phyloP scores from a whole-genome alignment of 768 basidiomycete species.

The Leccinum olivaceopallidum region DNA sequence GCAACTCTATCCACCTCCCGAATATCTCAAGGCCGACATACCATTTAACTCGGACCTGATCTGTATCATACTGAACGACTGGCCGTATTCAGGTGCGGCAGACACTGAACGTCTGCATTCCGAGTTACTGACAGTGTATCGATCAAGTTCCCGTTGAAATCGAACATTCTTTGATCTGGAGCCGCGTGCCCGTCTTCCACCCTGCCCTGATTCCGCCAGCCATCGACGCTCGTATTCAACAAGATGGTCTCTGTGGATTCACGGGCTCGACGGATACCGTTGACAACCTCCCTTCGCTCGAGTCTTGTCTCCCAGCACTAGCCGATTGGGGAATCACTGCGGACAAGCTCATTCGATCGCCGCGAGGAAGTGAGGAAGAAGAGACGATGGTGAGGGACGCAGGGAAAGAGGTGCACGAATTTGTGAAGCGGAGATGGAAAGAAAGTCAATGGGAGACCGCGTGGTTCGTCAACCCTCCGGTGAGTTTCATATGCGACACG shows the following conservation, averaged over 20 bases:
- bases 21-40: slow-evolving; percentile 68
- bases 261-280: slow-evolving; percentile 61
- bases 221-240: slow-evolving; percentile 57
- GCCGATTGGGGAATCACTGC: slow-evolving; percentile 71
- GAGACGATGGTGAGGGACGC: slow-evolving; percentile 49
- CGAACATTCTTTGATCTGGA: slow-evolving; percentile 80
- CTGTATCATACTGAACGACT: slow-evolving; percentile 80
- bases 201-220: slow-evolving; percentile 50
- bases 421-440: slow-evolving; percentile 65
- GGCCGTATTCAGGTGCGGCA: slow-evolving; percentile 79
- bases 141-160: slow-evolving; percentile 62
- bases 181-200: slow-evolving; percentile 70
- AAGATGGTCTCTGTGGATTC: slow-evolving; percentile 84
- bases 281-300: slow-evolving; percentile 60
- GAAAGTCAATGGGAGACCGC: slow-evolving; percentile 85
- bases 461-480: slow-evolving; percentile 90
- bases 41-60: slow-evolving; percentile 49
- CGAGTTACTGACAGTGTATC: background rate
- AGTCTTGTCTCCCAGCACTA: slow-evolving; percentile 58
- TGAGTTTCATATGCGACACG: slow-evolving; percentile 36
- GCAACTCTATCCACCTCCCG: slow-evolving; percentile 29
- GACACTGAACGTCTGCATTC: background rate
- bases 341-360: slow-evolving; percentile 57
- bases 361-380: slow-evolving; percentile 52
- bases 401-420: slow-evolving; percentile 59